phyloP scores from a whole-genome alignment of 495 filamentous ascomycete species.

The Trichoderma asperelloides region DNA sequence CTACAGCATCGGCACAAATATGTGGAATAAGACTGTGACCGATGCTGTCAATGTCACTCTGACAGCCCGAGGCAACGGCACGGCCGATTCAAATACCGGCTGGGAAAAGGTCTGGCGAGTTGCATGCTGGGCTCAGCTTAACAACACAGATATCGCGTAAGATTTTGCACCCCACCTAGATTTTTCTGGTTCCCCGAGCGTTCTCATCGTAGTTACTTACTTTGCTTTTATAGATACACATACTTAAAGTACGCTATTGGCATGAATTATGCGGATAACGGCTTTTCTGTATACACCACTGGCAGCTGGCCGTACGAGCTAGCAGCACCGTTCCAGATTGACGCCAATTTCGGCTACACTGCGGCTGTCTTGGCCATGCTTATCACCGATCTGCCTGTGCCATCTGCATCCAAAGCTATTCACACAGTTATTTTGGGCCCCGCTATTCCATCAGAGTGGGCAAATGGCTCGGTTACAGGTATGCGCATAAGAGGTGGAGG shows the following conservation, averaged over 20 bases:
- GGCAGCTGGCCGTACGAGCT: not conserved
- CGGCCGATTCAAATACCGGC: slow-evolving; percentile 38
- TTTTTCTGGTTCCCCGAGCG: not conserved
- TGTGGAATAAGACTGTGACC: slow-evolving; percentile 25
- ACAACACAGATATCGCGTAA: slow-evolving; percentile 33
- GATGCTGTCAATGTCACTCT: slow-evolving; percentile 34
- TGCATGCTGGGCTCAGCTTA: slow-evolving; percentile 43
- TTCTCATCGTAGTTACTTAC: not conserved
- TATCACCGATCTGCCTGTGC: slow-evolving; percentile 25
- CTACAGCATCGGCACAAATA: slow-evolving; percentile 25
- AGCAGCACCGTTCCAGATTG: slow-evolving; percentile 39
- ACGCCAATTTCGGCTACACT: slow-evolving; percentile 45
- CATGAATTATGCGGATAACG: slow-evolving; percentile 42
- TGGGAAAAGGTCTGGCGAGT: slow-evolving; percentile 50
- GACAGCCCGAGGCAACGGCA: slow-evolving; percentile 18
- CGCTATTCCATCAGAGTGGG: not conserved
- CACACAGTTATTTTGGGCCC: slow-evolving; percentile 6
- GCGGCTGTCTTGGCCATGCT: slow-evolving; percentile 40
- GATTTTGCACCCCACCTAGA: not conserved
- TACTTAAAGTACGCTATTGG: slow-evolving; percentile 26
- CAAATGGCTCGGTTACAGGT: slow-evolving; percentile 23
- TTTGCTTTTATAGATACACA: not conserved
- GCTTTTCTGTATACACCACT: slow-evolving; percentile 34
- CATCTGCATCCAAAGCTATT: not conserved
- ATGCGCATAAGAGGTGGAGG: slow-evolving; percentile 33